Conservation (phyloP, 1,284 basidiomycete genomes). For the Boletus chippewaensis region DNA sequence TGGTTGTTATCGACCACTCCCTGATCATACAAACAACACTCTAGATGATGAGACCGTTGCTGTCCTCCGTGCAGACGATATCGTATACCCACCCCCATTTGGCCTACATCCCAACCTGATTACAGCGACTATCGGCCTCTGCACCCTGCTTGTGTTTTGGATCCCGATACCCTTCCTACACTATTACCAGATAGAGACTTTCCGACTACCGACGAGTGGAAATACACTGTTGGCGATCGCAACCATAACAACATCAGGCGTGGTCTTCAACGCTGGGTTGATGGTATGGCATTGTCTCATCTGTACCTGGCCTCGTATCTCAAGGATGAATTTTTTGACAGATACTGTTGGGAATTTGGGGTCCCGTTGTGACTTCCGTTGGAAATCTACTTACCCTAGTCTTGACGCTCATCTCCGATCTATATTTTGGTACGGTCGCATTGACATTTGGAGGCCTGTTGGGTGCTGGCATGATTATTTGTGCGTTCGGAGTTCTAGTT, state of each 20-base stretch:
- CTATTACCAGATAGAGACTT: constrained; percentile 49
- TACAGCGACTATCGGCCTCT: constrained; percentile 61
- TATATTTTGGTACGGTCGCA: constrained; percentile 53
- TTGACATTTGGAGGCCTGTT: constrained; percentile 59
- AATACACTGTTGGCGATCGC: constrained; percentile 44
- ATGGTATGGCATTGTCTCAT: constrained; percentile 46
- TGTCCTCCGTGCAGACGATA: constrained; percentile 24
- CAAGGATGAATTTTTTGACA: constrained; percentile 27
- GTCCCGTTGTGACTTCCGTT: constrained; percentile 78
- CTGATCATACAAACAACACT: constrained; percentile 29
- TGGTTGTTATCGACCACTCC: constrained; percentile 41
- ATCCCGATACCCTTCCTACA: constrained; percentile 67
- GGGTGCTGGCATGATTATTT: constrained; percentile 64
- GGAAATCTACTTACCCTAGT: constrained; percentile 81
- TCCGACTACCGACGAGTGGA: constrained; percentile 49
- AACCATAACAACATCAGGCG: constrained; percentile 59
- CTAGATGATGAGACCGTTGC: constrained; percentile 16
- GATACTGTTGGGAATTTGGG: constrained; percentile 77
- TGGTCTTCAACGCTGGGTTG: constrained; percentile 69
- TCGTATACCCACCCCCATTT: constrained; percentile 57
- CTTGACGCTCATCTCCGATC: constrained; percentile 68
- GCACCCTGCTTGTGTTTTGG: constrained; percentile 63
- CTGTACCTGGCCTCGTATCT: constrained; percentile 3
- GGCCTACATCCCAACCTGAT: constrained; percentile 73
- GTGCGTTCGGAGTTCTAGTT: constrained; percentile 66